These are phyloP conservation scores for Platismatia glauca DNA, from an alignment of 495 filamentous ascomycete genomes.

Conservation along the genomic window DNA sequence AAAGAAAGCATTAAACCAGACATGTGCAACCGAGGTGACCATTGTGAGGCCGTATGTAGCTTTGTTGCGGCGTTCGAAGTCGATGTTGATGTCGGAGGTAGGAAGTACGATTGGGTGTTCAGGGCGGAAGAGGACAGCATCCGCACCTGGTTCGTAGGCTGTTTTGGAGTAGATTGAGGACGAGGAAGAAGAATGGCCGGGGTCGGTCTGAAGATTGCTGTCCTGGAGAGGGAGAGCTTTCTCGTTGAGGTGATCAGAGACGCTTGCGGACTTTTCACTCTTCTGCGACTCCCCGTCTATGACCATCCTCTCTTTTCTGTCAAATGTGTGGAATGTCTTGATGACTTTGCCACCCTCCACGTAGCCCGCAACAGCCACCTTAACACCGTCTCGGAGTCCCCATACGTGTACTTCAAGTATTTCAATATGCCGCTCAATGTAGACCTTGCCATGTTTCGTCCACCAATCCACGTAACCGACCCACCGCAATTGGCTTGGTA, in stretches of 20 bases:
- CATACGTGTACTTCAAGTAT: slow-evolving; percentile 83
- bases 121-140: slow-evolving; percentile 72
- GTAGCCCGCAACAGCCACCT: slow-evolving; percentile 77
- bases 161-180: slow-evolving; percentile 23
- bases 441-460: slow-evolving; percentile 65
- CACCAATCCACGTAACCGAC: slow-evolving; percentile 85
- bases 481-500: slow-evolving; percentile 84
- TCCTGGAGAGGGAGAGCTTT: slow-evolving; percentile 22
- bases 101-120: slow-evolving; percentile 55
- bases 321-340: slow-evolving; percentile 74
- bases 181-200: slow-evolving; percentile 12
- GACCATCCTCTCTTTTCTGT: slow-evolving; percentile 60
- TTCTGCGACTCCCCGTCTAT: slow-evolving; percentile 50
- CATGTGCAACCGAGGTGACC: slow-evolving; percentile 86
- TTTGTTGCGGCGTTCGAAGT: slow-evolving; percentile 73
- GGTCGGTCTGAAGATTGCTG: slow-evolving; percentile 12
- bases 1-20: slow-evolving; percentile 95
- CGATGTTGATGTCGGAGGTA: slow-evolving; percentile 80
- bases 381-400: slow-evolving; percentile 81
- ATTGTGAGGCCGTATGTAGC: slow-evolving; percentile 71
- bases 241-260: slow-evolving; percentile 16
- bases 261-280: slow-evolving; percentile 24
- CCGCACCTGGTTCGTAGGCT: slow-evolving; percentile 40
- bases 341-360: slow-evolving; percentile 82
- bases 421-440: slow-evolving; percentile 75